Base-by-base conservation (phyloP, 2,329 filamentous ascomycete genomes). In the Microascus cirrosus region DNA sequence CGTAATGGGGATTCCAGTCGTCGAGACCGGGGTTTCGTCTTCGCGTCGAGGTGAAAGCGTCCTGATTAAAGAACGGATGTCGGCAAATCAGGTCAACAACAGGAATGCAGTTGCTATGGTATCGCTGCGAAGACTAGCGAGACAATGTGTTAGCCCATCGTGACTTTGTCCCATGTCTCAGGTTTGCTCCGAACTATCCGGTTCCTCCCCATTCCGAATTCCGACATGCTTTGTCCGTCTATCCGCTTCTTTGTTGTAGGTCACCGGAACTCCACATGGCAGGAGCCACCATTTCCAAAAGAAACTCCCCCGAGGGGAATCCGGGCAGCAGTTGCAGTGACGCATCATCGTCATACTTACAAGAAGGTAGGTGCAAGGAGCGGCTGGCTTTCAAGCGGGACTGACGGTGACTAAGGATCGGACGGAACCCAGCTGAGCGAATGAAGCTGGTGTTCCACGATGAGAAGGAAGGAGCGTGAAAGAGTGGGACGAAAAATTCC, bases 351-450 rank as follows among this genome's bases (percentile, higher is more conserved):
- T 32, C 55, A 56, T 32, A 58, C 56, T 58, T 58, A 58, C 56
- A 58, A 32, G 22, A 39, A 25, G 18, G 39, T 42, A 51, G 25
- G 22, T 13, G 18, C 28, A 34, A 18, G 18, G 45, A 56, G 22
- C 25, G 15, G 25, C 25, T 57, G 12, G 24, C 42, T 20, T 35
- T 12, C 45, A 32, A 32, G 28, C 28, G 20, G 48, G 50, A 24
- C 12, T 39, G 11, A 12, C 11, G 45, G 22, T 12, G 20, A 22
- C 20, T 36, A 54, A 58, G 55, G 57, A 58, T 55, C 24, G 57
- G 57, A 58, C 57, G 57, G 57, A 55, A 58, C 50, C 48, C 57
- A 58, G 55, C 57, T 58, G 39, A 58, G 55, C 54, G 57, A 58
- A 53, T 58, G 57, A 58, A 58, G 57, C 55, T 58, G 57, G 48